Base-by-base conservation (phyloP, 2,329 filamentous ascomycete genomes). In the Ascomycota sp. region DNA sequence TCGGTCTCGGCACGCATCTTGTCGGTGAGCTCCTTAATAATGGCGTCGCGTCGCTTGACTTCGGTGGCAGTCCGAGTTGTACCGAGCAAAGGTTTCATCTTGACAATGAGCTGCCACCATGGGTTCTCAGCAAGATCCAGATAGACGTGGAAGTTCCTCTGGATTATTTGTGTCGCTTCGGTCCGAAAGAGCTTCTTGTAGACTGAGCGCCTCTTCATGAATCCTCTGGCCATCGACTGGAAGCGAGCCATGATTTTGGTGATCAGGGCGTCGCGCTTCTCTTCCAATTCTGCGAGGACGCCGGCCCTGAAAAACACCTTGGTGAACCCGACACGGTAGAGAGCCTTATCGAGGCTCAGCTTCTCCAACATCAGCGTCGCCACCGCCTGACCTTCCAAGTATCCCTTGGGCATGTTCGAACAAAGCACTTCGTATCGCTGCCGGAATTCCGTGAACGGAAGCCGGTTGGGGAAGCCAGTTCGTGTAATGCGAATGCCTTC, bases 251-350 rank as follows among this genome's bases (percentile, higher is more conserved):
- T 84, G 49, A 98, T 92, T 41, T 92, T 78, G 7, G 80, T 77
- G 43, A 99, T 95, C 13, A 98, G 64, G 2, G 80, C 66, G 51
- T 98, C 89, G 36, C 89, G 76, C 51, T 91, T 80, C 53, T 95
- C 91, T 67, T 99, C 89, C 10, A 99, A 64, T 52, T 98, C 89
- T 28, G 89, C 89, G 32, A 99, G 66, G 3, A 99, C 86, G 38
- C 89, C 89, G 30, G 89, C 83, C 40, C 91, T 70, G 66, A 98
- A 98, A 59, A 98, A 98, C 9, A 98, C 86, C 54, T 98, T 98
- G 21, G 83, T 93, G 37, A 93, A 62, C 45, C 89, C 89, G 37
- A 99, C 83, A 16, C 91, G 78, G 53, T 91, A 98, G 41, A 92
- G 68, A 9, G 81, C 67, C 41, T 66, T 75, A 51, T 98, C 89